These are phyloP conservation scores for Cercophora samala DNA, from an alignment of 495 filamentous ascomycete genomes.

Conservation along the genomic window DNA sequence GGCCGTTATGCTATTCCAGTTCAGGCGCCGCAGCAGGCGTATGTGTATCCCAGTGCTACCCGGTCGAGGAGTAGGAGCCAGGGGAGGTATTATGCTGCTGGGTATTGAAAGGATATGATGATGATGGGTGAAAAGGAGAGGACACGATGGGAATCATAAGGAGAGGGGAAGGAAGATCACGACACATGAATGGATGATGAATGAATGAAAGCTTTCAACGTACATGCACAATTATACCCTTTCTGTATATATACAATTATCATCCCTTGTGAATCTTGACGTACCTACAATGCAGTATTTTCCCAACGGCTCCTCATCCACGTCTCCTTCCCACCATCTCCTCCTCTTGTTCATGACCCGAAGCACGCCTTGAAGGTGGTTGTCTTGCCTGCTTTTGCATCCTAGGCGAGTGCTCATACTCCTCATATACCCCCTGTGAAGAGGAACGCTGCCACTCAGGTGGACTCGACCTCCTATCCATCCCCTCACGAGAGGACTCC, in stretches of 20 bases:
- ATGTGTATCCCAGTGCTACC: constrained; percentile 13
- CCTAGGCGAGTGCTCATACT: not conserved
- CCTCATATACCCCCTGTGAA: not conserved
- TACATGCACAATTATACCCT: not conserved
- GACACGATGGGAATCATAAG: not conserved
- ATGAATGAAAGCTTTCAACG: not conserved
- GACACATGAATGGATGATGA: not conserved
- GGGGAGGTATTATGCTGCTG: constrained; percentile 24
- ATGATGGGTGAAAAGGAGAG: not conserved
- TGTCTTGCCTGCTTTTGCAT: not conserved
- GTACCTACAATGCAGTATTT: not conserved
- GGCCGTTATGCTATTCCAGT: constrained; percentile 8
- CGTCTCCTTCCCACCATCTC: not conserved
- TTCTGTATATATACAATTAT: not conserved
- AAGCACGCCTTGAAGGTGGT: not conserved
- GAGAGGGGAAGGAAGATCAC: not conserved
- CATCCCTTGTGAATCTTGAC: not conserved
- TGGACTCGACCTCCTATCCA: too few species aligned
- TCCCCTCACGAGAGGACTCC: not conserved
- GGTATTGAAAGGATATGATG: not conserved
- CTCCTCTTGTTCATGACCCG: not conserved
- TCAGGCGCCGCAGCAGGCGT: constrained; percentile 17
- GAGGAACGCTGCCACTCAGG: not conserved
- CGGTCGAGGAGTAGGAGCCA: constrained; percentile 23
- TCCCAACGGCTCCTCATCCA: not conserved